Conservation (phyloP, 495 filamentous ascomycete genomes). For the Sporormia fimetaria region DNA sequence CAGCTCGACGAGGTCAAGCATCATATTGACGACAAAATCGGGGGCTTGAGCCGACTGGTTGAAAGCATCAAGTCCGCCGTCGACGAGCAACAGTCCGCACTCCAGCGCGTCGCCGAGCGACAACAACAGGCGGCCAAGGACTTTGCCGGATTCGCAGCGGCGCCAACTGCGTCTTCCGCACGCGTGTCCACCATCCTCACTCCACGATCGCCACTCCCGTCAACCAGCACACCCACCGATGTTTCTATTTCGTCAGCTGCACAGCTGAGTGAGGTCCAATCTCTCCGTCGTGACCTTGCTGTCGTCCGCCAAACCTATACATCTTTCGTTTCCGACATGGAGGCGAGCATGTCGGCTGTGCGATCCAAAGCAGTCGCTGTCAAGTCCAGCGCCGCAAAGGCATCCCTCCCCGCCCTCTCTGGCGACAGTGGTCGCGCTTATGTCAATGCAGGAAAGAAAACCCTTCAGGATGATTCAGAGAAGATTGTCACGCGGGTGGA, state of each 20-base stretch:
- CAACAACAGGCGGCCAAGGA: constrained; percentile 88
- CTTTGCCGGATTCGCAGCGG: constrained; percentile 67
- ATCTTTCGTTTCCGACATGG: constrained; percentile 75
- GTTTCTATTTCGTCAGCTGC: constrained; percentile 19
- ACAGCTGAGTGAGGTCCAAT: constrained; percentile 67
- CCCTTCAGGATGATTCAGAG: constrained; percentile 72
- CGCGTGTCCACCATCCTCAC: constrained; percentile 15
- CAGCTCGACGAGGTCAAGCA: constrained; percentile 92
- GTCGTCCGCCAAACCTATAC: constrained; percentile 89
- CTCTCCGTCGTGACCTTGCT: constrained; percentile 78
- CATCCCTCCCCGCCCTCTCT: constrained; percentile 50
- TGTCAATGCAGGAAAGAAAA: constrained; percentile 74
- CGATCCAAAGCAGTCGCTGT: constrained; percentile 67
- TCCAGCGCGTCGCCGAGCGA: constrained; percentile 81
- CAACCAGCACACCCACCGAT: constrained; percentile 4
- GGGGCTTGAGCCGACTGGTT: constrained; percentile 64
- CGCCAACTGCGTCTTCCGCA: constrained; percentile 40
- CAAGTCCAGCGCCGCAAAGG: constrained; percentile 61
- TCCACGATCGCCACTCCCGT: constrained; percentile 10
- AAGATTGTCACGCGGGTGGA: constrained; percentile 82
- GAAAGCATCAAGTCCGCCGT: constrained; percentile 69
- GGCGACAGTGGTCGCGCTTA: constrained; percentile 69
- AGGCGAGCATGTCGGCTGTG: constrained; percentile 73
- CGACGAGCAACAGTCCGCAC: constrained; percentile 62
- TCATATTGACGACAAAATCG: constrained; percentile 87